Evolutionary conservation across 2,329 filamentous ascomycete genomes (phyloP).

Genomic region (Orbilia brochopaga): DNA sequence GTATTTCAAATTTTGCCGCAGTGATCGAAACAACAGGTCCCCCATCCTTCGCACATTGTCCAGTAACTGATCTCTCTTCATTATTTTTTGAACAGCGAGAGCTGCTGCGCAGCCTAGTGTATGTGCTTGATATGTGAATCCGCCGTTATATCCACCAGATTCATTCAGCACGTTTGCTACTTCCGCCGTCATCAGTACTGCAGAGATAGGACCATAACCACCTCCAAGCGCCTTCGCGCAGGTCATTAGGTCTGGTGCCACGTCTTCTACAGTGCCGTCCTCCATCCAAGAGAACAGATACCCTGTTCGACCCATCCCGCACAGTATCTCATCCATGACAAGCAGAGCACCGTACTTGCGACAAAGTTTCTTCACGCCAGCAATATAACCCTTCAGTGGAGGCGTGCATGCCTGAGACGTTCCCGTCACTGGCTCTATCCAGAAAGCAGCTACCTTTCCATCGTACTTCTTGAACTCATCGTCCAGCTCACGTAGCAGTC

Average conservation of each 20-base stretch:
- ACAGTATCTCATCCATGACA: conserved; percentile 82
- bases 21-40: conserved; percentile 59
- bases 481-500: conserved; percentile 71
- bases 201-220: conserved; percentile 69
- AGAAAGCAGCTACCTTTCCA: conserved; percentile 63
- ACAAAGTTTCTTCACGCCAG: conserved; percentile 71
- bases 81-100: conserved; percentile 68
- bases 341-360: conserved; percentile 73
- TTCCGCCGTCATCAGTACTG: conserved; percentile 64
- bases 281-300: conserved; percentile 69
- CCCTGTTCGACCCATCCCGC: conserved; percentile 68
- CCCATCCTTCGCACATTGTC: conserved; percentile 67
- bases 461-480: conserved; percentile 74
- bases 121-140: conserved; percentile 70
- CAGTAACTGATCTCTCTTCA: conserved; percentile 66
- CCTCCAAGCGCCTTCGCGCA: conserved; percentile 71
- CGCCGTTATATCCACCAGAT: conserved; percentile 59
- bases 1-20: conserved; percentile 60
- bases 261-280: conserved; percentile 60
- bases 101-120: conserved; percentile 68
- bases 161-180: conserved; percentile 62
- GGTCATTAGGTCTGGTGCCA: conserved; percentile 68
- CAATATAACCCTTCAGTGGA: conserved; percentile 71
- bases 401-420: conserved; percentile 70
- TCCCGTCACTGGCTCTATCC: conserved; percentile 40